Percentiles rank a stretch among this genome's conserved stretches.
phyloP scores from a whole-genome alignment of 345 rosid species.

The Corchorus capsularis region DNA sequence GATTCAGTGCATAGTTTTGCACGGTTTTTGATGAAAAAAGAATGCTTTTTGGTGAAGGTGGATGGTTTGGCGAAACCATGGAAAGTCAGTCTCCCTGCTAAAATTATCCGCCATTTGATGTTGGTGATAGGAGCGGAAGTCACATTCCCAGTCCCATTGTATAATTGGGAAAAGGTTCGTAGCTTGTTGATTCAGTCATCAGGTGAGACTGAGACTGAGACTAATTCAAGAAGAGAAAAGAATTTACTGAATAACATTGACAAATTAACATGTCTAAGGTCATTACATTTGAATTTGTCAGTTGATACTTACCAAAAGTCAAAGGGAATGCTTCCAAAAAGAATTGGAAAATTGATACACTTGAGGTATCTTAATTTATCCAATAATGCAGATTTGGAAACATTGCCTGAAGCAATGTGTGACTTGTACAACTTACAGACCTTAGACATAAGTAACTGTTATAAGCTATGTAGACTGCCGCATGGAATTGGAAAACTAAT shows the following conservation, averaged over 20 bases:
- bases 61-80: background rate
- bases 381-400: too few species aligned
- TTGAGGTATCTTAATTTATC: conserved; percentile 26
- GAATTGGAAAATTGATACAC: too few species aligned
- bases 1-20: conserved; percentile 29
- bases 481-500: background rate
- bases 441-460: background rate
- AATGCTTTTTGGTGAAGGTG: background rate
- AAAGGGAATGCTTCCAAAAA: too few species aligned
- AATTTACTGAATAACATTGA: too few species aligned
- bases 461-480: background rate
- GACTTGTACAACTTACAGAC: background rate
- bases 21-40: conserved; percentile 15
- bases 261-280: too few species aligned
- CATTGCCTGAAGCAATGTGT: background rate
- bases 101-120: background rate
- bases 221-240: too few species aligned
- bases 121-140: background rate
- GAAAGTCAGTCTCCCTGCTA: too few species aligned
- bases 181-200: too few species aligned
- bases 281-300: too few species aligned
- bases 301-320: too few species aligned
- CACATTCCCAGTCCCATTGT: background rate
- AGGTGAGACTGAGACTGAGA: too few species aligned
- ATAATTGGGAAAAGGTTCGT: too few species aligned